These are phyloP conservation scores for Blumeriella jaapii DNA, from an alignment of 2,329 filamentous ascomycete genomes.

Conservation along the genomic window DNA sequence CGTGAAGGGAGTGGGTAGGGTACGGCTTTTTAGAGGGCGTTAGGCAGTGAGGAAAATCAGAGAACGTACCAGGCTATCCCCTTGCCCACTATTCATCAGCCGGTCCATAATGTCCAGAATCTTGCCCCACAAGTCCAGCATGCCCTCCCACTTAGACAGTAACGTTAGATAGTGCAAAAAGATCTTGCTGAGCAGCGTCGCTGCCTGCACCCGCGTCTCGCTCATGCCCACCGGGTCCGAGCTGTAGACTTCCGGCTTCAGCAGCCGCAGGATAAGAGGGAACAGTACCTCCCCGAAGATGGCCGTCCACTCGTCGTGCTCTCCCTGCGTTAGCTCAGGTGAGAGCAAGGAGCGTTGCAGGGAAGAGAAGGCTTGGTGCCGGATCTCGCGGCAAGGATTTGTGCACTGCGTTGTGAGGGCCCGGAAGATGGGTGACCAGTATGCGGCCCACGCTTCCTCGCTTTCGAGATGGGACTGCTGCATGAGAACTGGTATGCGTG, in stretches of 20 bases:
- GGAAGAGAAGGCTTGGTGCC: conserved; percentile 75
- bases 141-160: conserved; percentile 73
- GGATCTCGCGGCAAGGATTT: conserved; percentile 87
- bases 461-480: conserved; percentile 85
- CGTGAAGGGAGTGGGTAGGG: not conserved
- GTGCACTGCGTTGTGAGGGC: conserved; percentile 82
- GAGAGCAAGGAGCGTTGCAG: conserved; percentile 80
- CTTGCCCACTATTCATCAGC: conserved; percentile 89
- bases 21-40: not conserved
- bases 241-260: conserved; percentile 92
- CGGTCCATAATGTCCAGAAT: conserved; percentile 93
- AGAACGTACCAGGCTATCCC: conserved; percentile 66
- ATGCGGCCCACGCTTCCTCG: conserved; percentile 89
- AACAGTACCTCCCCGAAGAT: conserved; percentile 94
- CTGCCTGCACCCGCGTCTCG: conserved; percentile 84
- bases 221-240: conserved; percentile 88
- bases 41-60: too few relatives aligned
- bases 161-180: conserved; percentile 88
- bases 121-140: conserved; percentile 83
- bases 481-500: conserved; percentile 75
- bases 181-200: conserved; percentile 85
- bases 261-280: conserved; percentile 71
- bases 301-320: conserved; percentile 85
- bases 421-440: conserved; percentile 92
- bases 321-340: conserved; percentile 68